Percentiles rank a stretch among this genome's conserved stretches.
Conservation (phyloP, 257 asterid species). For the Sherardia arvensis region DNA sequence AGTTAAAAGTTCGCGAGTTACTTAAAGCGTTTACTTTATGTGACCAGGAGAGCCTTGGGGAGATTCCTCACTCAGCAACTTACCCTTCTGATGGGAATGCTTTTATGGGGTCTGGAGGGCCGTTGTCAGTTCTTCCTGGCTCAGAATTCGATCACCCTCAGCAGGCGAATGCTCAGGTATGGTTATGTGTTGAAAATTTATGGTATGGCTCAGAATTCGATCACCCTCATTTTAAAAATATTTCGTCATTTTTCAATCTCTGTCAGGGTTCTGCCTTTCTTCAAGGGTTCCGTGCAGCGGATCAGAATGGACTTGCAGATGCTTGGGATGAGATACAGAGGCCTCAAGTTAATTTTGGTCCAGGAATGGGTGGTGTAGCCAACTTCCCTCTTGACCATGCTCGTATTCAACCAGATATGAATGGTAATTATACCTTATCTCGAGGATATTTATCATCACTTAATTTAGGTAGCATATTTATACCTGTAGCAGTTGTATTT, state of each 20-base stretch:
- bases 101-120: constrained; percentile 50
- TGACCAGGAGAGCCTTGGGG: constrained; percentile 79
- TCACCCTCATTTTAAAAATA: neutral
- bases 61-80: constrained; percentile 71
- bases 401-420: constrained; percentile 46
- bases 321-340: constrained; percentile 91
- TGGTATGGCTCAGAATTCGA: no score
- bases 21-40: constrained; percentile 5
- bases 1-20: neutral
- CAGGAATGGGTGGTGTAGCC: constrained; percentile 36
- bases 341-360: constrained; percentile 50
- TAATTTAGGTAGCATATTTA: neutral
- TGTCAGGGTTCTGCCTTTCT: constrained; percentile 77
- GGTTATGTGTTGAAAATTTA: constrained; percentile 5
- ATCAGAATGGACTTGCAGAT: constrained; percentile 70
- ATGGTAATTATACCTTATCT: constrained; percentile 38
- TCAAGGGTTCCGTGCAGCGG: constrained; percentile 67
- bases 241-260: constrained; percentile 3
- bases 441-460: neutral
- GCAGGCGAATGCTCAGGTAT: constrained; percentile 76
- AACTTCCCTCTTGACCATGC: constrained; percentile 54
- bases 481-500: neutral
- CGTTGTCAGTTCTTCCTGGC: constrained; percentile 75
- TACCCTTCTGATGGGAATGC: constrained; percentile 55
- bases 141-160: constrained; percentile 57